Evolutionary conservation across 2,329 filamentous ascomycete species (phyloP), one percentile per base, ranked within the genome.

Genomic region (Fusarium sp.): DNA sequence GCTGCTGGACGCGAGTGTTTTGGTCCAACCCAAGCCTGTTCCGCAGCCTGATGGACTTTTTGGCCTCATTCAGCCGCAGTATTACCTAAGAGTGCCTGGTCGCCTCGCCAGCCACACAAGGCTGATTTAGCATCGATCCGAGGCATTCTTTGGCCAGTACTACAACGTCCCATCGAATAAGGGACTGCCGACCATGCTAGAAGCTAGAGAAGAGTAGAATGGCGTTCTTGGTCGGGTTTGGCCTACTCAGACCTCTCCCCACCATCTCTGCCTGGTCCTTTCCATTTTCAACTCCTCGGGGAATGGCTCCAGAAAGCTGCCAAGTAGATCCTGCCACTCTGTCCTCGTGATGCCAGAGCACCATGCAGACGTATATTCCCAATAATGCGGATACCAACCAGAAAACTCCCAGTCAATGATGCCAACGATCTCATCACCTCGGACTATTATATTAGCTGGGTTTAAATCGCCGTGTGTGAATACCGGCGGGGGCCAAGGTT

Each of bases 401-500:
- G 76, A 48, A 48, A 73, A 72, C 53, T 80, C 76, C 79, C 79
- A 81, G 61, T 81, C 78, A 30, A 80, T 74, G 10, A 88, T 84
- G 8, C 82, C 83, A 41, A 82, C 78, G 30, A 88, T 72, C 6
- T 79, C 71, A 54, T 82, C 79, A 6, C 77, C 80, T 6, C 73
- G 73, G 44, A 80, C 72, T 10, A 86, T 62, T 43, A 86, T 82
- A 64, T 87, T 86, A 18, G 72, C 70, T n/a, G 78, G 78, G 62
- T 79, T 81, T 8, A 87, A 70, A 65, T 86, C 84, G 7, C 78
- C 80, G 73, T 87, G 85, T 13, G 84, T 85, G 68, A 88, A 84
- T 6, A 82, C 79, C 4, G 81, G 80, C 13, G 65, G 52, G 15
- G 72, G 72, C 76, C 77, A 81, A 11, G 73, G 71, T 3, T 74